Evolutionary conservation across 352 stramenopile species (phyloP).

Genomic region (Phytophthora niederhauseri): DNA sequence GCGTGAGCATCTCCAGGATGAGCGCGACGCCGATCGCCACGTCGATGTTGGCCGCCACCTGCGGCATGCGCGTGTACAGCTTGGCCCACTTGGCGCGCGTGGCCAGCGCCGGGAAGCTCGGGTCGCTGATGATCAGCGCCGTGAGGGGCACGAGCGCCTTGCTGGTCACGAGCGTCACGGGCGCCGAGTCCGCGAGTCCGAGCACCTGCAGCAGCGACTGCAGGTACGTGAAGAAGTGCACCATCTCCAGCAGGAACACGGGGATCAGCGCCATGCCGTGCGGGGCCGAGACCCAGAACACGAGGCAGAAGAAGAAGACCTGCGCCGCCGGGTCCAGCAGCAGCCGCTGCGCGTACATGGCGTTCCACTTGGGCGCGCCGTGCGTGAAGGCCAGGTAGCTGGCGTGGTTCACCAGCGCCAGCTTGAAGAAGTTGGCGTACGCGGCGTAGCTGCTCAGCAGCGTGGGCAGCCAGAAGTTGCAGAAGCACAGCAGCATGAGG

Average conservation of each 20-base stretch:
- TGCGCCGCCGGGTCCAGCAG: slow-evolving; percentile 84
- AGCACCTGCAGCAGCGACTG: slow-evolving; percentile 65
- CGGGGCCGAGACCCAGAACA: slow-evolving; percentile 86
- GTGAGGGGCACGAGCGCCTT: slow-evolving; percentile 65
- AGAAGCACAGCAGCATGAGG: slow-evolving; percentile 71
- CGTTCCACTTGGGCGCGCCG: slow-evolving; percentile 69
- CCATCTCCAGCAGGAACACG: slow-evolving; percentile 80
- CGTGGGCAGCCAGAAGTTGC: slow-evolving; percentile 75
- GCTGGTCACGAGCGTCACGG: slow-evolving; percentile 52
- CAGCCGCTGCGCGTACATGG: slow-evolving; percentile 81
- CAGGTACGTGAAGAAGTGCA: slow-evolving; percentile 76
- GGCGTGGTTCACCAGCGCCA: slow-evolving; percentile 78
- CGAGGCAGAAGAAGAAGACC: slow-evolving; percentile 83
- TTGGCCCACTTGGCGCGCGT: slow-evolving; percentile 78
- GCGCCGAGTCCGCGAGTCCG: slow-evolving; percentile 39
- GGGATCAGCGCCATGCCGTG: slow-evolving; percentile 80
- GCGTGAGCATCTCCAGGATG: slow-evolving; percentile 84
- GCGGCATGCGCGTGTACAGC: slow-evolving; percentile 81
- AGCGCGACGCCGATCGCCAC: slow-evolving; percentile 83
- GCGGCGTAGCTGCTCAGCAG: slow-evolving; percentile 46
- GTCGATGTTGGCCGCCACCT: slow-evolving; percentile 81
- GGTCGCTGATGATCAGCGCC: slow-evolving; percentile 64
- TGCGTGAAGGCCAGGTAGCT: slow-evolving; percentile 87
- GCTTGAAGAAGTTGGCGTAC: slow-evolving; percentile 82
- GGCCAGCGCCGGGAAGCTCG: slow-evolving; percentile 57